phyloP scores from a whole-genome alignment of 1,284 basidiomycete species.

The Taiwanofungus camphoratus region DNA sequence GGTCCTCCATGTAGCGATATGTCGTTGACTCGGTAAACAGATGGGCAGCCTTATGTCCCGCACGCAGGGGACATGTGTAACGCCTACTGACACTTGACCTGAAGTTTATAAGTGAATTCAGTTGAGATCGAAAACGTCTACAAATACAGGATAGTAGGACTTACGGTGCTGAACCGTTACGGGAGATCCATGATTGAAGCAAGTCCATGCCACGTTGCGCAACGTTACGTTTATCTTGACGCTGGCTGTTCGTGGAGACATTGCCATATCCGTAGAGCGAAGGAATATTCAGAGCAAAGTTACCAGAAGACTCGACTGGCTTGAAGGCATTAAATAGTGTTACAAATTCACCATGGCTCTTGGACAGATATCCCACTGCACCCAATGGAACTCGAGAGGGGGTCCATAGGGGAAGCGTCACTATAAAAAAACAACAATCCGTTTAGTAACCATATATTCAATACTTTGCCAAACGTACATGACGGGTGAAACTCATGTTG shows the following conservation, averaged over 20 bases:
- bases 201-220: slow-evolving; percentile 52
- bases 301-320: slow-evolving; percentile 36
- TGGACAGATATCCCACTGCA: slow-evolving; percentile 65
- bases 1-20: slow-evolving; percentile 58
- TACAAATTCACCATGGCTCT: slow-evolving; percentile 57
- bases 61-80: slow-evolving; percentile 52
- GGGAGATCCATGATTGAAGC: slow-evolving; percentile 47
- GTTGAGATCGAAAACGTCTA: too few species aligned
- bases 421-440: too few species aligned
- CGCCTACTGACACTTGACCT: slow-evolving; percentile 48
- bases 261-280: slow-evolving; percentile 52
- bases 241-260: slow-evolving; percentile 37
- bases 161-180: slow-evolving; percentile 35
- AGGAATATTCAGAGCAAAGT: slow-evolving; percentile 33
- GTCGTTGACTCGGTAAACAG: slow-evolving; percentile 62
- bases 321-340: slow-evolving; percentile 63
- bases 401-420: slow-evolving; percentile 67
- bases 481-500: slow-evolving; percentile 66
- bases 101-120: not conserved
- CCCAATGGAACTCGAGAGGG: slow-evolving; percentile 57
- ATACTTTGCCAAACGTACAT: slow-evolving; percentile 48
- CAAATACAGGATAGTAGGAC: slow-evolving; percentile 4
- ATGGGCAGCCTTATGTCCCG: slow-evolving; percentile 60
- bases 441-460: too few species aligned
- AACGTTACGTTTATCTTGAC: slow-evolving; percentile 48